Evolutionary conservation across 805 yeast genomes (phyloP).

Genomic region (Tetrapisispora iriomotensis): DNA sequence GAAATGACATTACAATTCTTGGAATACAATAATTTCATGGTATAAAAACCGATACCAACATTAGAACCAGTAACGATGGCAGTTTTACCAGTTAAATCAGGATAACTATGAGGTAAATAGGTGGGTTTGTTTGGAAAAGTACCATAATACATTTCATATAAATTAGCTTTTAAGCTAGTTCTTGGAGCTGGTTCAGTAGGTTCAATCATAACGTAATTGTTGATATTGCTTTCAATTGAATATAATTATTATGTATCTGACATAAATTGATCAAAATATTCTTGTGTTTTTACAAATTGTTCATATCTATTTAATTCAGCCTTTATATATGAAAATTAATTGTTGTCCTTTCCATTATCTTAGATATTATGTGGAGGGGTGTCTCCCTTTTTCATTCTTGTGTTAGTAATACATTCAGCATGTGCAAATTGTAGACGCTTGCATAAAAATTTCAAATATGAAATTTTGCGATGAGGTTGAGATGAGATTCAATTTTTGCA

Average conservation of each 20-base stretch:
- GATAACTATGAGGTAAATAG: constrained; percentile 28
- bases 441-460: background rate
- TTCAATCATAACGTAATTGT: no score
- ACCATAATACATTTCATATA: constrained; percentile 16
- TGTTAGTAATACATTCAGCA: no score
- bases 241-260: no score
- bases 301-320: no score
- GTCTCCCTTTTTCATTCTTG: no score
- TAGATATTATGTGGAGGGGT: no score
- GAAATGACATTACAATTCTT: constrained; percentile 28
- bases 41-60: constrained; percentile 30
- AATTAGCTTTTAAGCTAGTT: constrained; percentile 6
- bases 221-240: constrained; percentile 7
- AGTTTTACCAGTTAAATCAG: constrained; percentile 31
- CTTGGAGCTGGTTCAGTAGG: constrained; percentile 20
- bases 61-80: constrained; percentile 35
- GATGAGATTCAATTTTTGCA: background rate
- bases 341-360: no score
- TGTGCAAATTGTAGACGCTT: no score
- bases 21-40: constrained; percentile 21
- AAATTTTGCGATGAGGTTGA: background rate
- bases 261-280: no score
- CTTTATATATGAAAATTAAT: no score
- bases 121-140: constrained; percentile 22
- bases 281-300: no score